Base-by-base conservation (phyloP, 1,139 yeast genomes). In the Schwanniomyces etchellsii region DNA sequence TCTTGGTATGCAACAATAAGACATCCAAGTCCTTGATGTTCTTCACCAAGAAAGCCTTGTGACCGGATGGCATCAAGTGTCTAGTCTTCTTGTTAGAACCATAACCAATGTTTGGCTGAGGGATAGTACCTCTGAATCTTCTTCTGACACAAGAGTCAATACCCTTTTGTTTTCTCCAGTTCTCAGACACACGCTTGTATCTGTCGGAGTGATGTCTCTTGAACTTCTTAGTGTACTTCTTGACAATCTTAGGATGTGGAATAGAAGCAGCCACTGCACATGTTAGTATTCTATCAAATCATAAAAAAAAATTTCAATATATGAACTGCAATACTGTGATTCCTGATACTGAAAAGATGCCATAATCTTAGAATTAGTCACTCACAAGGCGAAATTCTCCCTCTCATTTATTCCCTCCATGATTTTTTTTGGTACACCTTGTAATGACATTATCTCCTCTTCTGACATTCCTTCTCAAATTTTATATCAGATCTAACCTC, bases 111-210 rank as follows among this genome's bases (percentile, higher is more conserved):
- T 84, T 89, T 78, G 99, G 99, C 81, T 89, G 95, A 61, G 91
- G 78, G 65, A 91, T 84, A 74, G 93, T 82, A 64, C 98, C 98
- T 82, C 97, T 86, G 95, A 91, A 93, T 79, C 97, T 86, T 81
- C 97, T 89, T 81, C 97, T 89, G 69, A 89, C 96, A 76, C 89
- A 81, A 58, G 96, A 89, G 80, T 93, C 99, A 65, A 93, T 93
- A 91, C 99, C 99, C 86, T 89, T 91, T 77, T 93, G 98, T 78
- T 91, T 91, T 86, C 99, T 91, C 98, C 98, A 93, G 81, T 81
- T 82, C 75, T 86, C 96, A 60, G 88, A 75, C 55, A 91, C 96
- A 74, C 98, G 89, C 80, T 80, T 80, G 77, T 86, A 91, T 75
- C 96, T 88, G 84, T 93, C 99, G 70, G 96, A 88, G 80, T 93